Evolutionary conservation across 129 eudicot genomes (phyloP).

Genomic region (Dittrichia graveolens): DNA sequence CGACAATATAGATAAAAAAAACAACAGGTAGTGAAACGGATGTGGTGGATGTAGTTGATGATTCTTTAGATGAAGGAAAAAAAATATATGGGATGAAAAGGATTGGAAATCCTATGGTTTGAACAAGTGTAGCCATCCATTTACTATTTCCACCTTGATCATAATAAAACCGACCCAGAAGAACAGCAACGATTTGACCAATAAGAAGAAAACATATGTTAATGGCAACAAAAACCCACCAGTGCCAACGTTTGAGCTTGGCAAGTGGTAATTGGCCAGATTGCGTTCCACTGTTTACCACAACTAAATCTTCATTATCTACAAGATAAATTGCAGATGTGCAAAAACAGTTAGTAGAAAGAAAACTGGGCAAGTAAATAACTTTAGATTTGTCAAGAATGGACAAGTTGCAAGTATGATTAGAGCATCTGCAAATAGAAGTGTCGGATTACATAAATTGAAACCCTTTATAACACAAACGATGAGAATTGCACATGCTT

Average conservation of each 20-base stretch:
- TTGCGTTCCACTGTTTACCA: constrained; percentile 32
- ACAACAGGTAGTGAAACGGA: constrained; percentile 16
- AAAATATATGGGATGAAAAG: constrained; percentile 67
- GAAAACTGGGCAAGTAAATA: constrained; percentile 7
- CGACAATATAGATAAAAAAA: constrained; percentile 40
- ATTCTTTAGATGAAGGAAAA: constrained; percentile 39
- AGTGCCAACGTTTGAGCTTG: constrained; percentile 59
- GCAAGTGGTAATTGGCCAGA: constrained; percentile 28
- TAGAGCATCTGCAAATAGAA: background rate
- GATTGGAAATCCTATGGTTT: constrained; percentile 85
- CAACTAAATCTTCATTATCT: constrained; percentile 51
- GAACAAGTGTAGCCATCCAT: constrained; percentile 86
- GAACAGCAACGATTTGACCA: constrained; percentile 87
- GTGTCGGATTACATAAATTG: background rate
- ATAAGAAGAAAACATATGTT: constrained; percentile 68
- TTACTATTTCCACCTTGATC: constrained; percentile 87
- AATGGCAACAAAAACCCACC: constrained; percentile 67
- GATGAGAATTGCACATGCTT: background rate
- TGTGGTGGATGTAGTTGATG: constrained; percentile 34
- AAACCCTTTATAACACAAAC: background rate
- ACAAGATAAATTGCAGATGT: constrained; percentile 18
- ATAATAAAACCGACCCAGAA: constrained; percentile 83
- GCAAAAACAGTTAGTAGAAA: constrained; percentile 24
- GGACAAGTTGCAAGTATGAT: background rate
- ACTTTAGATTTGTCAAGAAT: constrained; percentile 6